phyloP scores from a whole-genome alignment of 2,329 filamentous ascomycete species.

The Scytalidium lignicola region DNA sequence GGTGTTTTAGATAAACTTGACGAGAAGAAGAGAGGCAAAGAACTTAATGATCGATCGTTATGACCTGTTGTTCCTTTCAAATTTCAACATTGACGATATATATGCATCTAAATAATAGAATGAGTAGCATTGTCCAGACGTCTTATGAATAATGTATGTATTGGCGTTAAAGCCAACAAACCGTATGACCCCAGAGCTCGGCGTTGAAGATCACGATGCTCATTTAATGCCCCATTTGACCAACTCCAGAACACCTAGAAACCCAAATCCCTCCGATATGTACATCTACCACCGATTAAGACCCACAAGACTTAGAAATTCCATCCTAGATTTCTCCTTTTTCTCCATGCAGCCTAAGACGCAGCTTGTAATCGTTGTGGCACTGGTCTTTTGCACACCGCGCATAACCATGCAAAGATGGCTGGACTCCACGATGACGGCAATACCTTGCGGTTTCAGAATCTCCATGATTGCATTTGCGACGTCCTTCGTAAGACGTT shows the following conservation, averaged over 20 bases:
- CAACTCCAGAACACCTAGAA: constrained; percentile 11
- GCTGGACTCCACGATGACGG: constrained; percentile 94
- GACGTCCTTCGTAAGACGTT: constrained; percentile 92
- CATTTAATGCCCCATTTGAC: constrained; percentile 10
- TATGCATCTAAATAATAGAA: too few relatives aligned
- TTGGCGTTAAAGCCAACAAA: constrained; percentile 29
- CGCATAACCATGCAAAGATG: constrained; percentile 99
- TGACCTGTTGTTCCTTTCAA: neutral
- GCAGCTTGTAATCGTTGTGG: constrained; percentile 89
- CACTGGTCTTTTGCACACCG: constrained; percentile 87
- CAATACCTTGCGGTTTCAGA: constrained; percentile 87
- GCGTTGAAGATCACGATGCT: constrained; percentile 28
- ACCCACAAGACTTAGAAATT: constrained; percentile 79
- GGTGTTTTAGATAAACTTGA: constrained; percentile 1
- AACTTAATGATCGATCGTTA: too few relatives aligned
- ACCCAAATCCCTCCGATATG: neutral
- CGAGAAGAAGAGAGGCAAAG: neutral
- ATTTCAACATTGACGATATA: neutral
- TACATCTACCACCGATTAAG: constrained; percentile 47
- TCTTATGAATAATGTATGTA: constrained; percentile 1
- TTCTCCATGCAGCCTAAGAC: constrained; percentile 95
- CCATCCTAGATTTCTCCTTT: constrained; percentile 88
- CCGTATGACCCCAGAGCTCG: constrained; percentile 20
- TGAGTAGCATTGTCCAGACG: too few relatives aligned
- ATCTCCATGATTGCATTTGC: constrained; percentile 91